Percentiles rank a stretch among this genome's conserved stretches.
These are phyloP conservation scores for Tolypocladium ovalisporum DNA, from an alignment of 2,329 filamentous ascomycete species.

Conservation along the genomic window DNA sequence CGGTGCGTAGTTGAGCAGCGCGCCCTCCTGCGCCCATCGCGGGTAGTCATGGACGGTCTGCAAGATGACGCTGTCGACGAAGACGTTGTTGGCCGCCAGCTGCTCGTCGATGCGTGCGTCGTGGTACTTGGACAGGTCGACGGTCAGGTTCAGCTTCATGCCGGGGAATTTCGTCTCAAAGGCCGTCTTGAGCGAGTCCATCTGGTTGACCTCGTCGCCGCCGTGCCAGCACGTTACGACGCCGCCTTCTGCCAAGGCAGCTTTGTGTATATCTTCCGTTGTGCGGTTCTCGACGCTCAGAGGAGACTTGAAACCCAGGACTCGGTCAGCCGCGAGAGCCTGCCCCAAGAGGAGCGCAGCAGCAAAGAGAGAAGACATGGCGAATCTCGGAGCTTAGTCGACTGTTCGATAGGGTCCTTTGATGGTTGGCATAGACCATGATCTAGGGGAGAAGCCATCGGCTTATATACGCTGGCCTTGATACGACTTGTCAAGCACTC, in stretches of 20 bases:
- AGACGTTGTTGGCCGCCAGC: constrained; percentile 24
- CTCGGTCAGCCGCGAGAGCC: background rate
- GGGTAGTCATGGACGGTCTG: constrained; percentile 42
- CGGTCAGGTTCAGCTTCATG: constrained; percentile 40
- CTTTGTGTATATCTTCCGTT: constrained; percentile 37
- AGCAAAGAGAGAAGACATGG: background rate
- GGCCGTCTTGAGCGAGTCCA: constrained; percentile 24
- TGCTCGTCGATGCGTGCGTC: constrained; percentile 34
- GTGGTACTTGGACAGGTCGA: constrained; percentile 46
- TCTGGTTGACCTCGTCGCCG: constrained; percentile 32
- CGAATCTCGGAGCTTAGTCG: background rate
- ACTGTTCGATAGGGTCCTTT: background rate
- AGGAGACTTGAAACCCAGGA: constrained; percentile 1
- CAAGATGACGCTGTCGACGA: constrained; percentile 34
- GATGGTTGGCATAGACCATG: background rate
- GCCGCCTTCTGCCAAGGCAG: constrained; percentile 34
- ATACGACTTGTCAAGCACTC: background rate
- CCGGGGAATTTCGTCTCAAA: constrained; percentile 37
- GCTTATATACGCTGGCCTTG: background rate
- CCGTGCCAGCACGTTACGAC: constrained; percentile 36
- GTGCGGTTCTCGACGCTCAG: constrained; percentile 28
- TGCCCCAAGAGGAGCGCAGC: background rate
- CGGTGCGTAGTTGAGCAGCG: constrained; percentile 38
- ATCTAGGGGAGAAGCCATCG: background rate
- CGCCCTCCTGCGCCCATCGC: constrained; percentile 36